phyloP scores from a whole-genome alignment of 2,329 filamentous ascomycete species.

The Cucurbitaria berberidis region DNA sequence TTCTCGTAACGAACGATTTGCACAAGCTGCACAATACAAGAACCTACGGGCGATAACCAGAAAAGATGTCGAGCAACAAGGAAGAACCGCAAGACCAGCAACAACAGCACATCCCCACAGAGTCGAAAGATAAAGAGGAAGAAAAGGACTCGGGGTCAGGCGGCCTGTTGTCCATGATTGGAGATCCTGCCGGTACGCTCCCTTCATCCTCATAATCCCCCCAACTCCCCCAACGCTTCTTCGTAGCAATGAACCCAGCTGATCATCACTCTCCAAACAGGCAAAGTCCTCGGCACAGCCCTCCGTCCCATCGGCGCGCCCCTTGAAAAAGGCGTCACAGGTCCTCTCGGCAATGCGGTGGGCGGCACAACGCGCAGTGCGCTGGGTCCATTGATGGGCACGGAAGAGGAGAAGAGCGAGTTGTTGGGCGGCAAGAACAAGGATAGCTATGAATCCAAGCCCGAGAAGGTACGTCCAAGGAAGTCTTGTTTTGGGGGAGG shows the following conservation, averaged over 20 bases:
- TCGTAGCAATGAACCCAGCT: no score
- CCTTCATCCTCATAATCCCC: neutral
- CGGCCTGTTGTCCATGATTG: conserved; percentile 38
- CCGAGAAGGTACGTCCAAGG: conserved; percentile 31
- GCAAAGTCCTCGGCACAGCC: conserved; percentile 46
- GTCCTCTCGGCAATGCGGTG: conserved; percentile 45
- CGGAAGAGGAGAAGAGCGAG: conserved; percentile 45
- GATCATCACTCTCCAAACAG: conserved; percentile 26
- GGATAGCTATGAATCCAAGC: conserved; percentile 45
- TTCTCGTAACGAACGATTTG: no score
- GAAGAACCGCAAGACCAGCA: conserved; percentile 20
- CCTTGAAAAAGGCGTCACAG: conserved; percentile 45
- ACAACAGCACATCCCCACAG: conserved; percentile 30
- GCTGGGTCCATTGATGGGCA: conserved; percentile 44
- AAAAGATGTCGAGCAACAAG: conserved; percentile 19
- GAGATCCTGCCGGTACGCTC: conserved; percentile 40
- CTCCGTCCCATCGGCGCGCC: conserved; percentile 49
- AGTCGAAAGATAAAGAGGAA: conserved; percentile 16
- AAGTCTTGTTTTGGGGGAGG: no score
- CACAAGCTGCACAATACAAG: neutral
- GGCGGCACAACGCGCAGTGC: conserved; percentile 47
- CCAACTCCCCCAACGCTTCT: no score
- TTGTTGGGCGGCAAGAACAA: conserved; percentile 49
- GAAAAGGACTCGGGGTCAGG: conserved; percentile 32
- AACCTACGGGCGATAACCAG: neutral